Evolutionary conservation across 2,329 filamentous ascomycete species (phyloP), one percentile per base, ranked within the genome.

Genomic region (Aspergillus tamarii): DNA sequence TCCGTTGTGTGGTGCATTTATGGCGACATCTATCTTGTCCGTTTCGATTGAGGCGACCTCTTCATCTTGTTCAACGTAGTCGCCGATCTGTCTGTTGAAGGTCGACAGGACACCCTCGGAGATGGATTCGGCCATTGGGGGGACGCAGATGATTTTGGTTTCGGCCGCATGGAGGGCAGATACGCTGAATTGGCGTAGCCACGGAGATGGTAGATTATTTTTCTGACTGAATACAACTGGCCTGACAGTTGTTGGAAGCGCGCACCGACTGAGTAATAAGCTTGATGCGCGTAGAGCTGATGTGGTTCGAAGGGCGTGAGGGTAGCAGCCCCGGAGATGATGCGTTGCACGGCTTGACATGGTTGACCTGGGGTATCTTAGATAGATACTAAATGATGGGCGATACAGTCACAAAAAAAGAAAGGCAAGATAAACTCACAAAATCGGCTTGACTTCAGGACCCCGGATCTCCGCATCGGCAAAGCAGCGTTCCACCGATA

Each of bases 91-190:
- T 54, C 32, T 36, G 30, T 54, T 54, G 30, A 54, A 36, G 52
- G 30, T 54, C 4, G 52, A 21, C 32, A 54, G 52, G 19, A 54
- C 52, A 9, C 52, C 30, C 52, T 54, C 52, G 52, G 52, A 54
- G 30, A 54, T 54, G 3, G 52, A 54, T 23, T 54, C 52, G n/a
- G 52, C 52, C 52, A 54, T 54, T n/a, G 52, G 23, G 10, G 52
- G 52, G n/a, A 54, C 52, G 30, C 21, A 30, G 12, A 54, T 54
- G 19, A 23, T 21, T 10, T 34, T 54, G 10, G 52, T 54, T 36
- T 36, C 30, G 8, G 30, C 30, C 4, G 19, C 19, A 54, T 54
- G 12, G 21, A 34, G 16, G 19, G 52, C 11, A 21, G 52, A 54
- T 34, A 21, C 52, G 21, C 52, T 32, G 28, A 54, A 54, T 9